Evolutionary conservation across 208 protist species (phyloP).

Genomic region (Naegleria gruberi): DNA sequence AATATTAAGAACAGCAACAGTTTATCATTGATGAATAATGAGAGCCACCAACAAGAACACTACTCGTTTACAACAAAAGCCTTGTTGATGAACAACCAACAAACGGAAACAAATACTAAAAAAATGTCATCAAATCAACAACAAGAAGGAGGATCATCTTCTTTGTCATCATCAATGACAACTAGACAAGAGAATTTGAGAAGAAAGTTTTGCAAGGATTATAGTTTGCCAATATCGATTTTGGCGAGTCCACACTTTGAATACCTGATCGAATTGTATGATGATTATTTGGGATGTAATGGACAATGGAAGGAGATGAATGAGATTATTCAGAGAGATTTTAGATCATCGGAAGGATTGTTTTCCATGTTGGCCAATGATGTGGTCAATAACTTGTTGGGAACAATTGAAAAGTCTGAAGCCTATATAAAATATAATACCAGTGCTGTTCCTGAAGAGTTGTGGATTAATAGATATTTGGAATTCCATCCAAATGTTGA

Average conservation of each 20-base stretch:
- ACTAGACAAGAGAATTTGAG: not conserved
- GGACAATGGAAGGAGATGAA: not conserved
- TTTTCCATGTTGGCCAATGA: not conserved
- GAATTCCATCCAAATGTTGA: not conserved
- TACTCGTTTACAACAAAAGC: too few species aligned
- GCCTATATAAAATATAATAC: not conserved
- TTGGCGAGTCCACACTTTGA: not conserved
- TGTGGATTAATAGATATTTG: not conserved
- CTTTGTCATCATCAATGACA: not conserved
- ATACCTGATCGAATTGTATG: not conserved
- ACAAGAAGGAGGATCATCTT: too few species aligned
- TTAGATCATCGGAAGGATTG: not conserved
- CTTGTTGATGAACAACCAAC: too few species aligned
- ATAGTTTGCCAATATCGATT: not conserved
- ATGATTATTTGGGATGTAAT: not conserved
- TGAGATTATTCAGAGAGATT: not conserved
- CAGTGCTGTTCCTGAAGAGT: not conserved
- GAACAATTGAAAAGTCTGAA: not conserved
- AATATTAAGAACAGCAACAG: too few species aligned
- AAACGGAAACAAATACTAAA: too few species aligned
- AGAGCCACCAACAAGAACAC: too few species aligned
- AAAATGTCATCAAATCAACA: too few species aligned
- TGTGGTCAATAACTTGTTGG: not conserved
- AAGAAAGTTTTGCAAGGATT: not conserved
- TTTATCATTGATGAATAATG: too few species aligned